Evolutionary conservation across 2,329 filamentous ascomycete species (phyloP).

Genomic region (Thielaviopsis populi): DNA sequence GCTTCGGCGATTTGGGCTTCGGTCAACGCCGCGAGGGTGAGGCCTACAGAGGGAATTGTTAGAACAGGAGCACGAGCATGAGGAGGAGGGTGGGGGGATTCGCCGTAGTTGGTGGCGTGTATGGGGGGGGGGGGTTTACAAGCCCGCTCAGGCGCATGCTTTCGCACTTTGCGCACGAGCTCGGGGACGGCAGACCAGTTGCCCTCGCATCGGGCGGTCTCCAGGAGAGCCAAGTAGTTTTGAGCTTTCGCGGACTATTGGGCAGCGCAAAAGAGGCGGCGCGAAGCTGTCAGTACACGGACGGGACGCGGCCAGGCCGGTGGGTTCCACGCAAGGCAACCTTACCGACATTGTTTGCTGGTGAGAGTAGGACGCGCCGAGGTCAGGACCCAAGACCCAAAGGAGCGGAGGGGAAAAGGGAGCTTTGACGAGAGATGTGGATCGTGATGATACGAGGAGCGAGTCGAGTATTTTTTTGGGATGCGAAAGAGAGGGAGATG

Average conservation of each 20-base stretch:
- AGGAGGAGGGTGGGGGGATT: too few relatives aligned
- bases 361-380: background rate
- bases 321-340: background rate
- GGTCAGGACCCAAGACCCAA: background rate
- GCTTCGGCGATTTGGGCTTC: slow-evolving; percentile 50
- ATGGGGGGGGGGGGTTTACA: slow-evolving; percentile 42
- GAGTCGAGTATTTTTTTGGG: background rate
- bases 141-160: slow-evolving; percentile 72
- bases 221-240: slow-evolving; percentile 68
- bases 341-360: slow-evolving; percentile 15
- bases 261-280: background rate
- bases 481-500: background rate
- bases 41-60: slow-evolving; percentile 34
- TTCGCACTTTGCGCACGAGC: slow-evolving; percentile 80
- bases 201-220: slow-evolving; percentile 74
- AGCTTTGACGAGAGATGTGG: background rate
- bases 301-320: background rate
- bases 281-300: background rate
- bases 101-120: background rate
- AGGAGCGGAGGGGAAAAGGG: background rate
- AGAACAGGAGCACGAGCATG: slow-evolving; percentile 13
- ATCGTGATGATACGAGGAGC: background rate
- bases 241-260: slow-evolving; percentile 48
- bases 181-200: slow-evolving; percentile 79
- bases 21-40: slow-evolving; percentile 53